Conservation (phyloP, 371 early-diverging fungal species). For the Rhizopus sp. region DNA sequence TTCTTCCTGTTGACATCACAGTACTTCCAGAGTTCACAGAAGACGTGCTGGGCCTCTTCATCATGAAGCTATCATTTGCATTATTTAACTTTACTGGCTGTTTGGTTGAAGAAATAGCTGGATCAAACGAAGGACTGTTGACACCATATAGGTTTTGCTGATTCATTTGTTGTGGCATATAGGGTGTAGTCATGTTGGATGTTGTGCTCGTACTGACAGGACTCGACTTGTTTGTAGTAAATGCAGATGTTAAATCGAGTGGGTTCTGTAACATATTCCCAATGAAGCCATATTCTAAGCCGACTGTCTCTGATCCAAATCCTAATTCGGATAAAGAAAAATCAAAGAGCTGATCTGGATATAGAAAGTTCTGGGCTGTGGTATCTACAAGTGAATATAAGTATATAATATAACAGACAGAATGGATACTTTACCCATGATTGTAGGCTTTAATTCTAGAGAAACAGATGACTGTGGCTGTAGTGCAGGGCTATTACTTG, state of each 20-base stretch:
- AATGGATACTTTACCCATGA: no score
- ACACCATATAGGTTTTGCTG: no score
- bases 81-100: slow-evolving; percentile 26
- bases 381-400: slow-evolving; percentile 8
- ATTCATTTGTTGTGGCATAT: background rate
- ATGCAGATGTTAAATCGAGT: background rate
- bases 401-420: slow-evolving; percentile 15
- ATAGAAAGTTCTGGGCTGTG: slow-evolving; percentile 1
- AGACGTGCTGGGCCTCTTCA: no score
- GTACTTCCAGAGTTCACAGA: no score
- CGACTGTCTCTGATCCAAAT: slow-evolving; percentile 47
- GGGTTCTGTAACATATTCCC: slow-evolving; percentile 32
- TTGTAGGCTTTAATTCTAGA: no score
- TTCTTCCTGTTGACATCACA: no score
- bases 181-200: slow-evolving; percentile 5
- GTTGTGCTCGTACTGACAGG: slow-evolving; percentile 6
- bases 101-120: background rate
- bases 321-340: slow-evolving; percentile 42
- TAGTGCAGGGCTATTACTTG: slow-evolving; percentile 1
- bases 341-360: slow-evolving; percentile 27
- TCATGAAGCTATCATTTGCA: no score
- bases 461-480: no score
- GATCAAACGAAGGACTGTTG: background rate
- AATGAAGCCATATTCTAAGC: slow-evolving; percentile 45
- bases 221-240: no score